These are phyloP conservation scores for Ambrosia trifida DNA, from an alignment of 129 eudicot species.

Conservation along the genomic window DNA sequence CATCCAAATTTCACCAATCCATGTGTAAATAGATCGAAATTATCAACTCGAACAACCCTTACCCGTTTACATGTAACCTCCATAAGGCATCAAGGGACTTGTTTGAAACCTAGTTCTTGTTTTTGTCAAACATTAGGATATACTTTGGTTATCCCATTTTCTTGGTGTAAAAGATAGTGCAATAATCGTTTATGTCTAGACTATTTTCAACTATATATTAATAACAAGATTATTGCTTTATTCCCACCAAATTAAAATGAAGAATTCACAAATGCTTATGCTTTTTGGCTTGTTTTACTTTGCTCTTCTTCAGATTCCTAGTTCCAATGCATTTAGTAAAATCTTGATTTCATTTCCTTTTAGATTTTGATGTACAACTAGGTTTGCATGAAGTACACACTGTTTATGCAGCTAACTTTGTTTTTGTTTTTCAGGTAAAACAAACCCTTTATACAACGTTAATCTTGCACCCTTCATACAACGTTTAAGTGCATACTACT, in stretches of 20 bases:
- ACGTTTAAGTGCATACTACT: constrained; percentile 51
- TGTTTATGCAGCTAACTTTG: background rate
- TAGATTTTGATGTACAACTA: background rate
- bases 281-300: constrained; percentile 21
- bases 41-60: background rate
- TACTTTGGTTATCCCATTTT: constrained; percentile 31
- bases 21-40: background rate
- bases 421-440: constrained; percentile 25
- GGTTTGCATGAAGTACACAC: background rate
- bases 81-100: background rate
- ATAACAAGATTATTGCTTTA: constrained; percentile 10
- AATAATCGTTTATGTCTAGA: constrained; percentile 22
- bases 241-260: constrained; percentile 33
- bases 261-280: constrained; percentile 15
- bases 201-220: constrained; percentile 16
- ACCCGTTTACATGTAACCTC: background rate
- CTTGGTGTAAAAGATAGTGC: constrained; percentile 15
- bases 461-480: constrained; percentile 48
- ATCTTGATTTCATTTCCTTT: background rate
- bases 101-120: constrained; percentile 5
- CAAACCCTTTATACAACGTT: constrained; percentile 34
- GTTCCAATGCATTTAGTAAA: constrained; percentile 38
- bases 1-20: background rate
- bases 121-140: constrained; percentile 27
- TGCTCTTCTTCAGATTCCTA: constrained; percentile 18